These are phyloP conservation scores for Arachis monticola DNA, from an alignment of 331 rosid species.

Conservation along the genomic window DNA sequence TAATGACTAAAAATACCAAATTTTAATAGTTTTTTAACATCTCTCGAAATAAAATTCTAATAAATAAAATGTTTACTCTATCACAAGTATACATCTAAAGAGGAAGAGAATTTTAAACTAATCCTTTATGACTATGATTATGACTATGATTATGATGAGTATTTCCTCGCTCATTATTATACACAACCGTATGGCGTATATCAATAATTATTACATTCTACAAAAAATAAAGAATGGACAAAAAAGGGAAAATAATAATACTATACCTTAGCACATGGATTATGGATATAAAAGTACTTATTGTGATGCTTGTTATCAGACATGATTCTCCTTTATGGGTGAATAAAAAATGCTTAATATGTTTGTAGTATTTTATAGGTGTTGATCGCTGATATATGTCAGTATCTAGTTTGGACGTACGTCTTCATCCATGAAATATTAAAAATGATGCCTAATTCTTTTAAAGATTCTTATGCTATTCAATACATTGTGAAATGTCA, in stretches of 20 bases:
- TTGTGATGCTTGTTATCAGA: slow-evolving; percentile 39
- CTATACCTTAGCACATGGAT: slow-evolving; percentile 10
- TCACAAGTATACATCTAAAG: too few relatives aligned
- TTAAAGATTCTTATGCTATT: slow-evolving; percentile 52
- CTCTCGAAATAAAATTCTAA: too few relatives aligned
- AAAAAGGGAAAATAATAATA: slow-evolving; percentile 1
- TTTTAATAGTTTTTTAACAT: too few relatives aligned
- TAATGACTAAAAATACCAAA: too few relatives aligned
- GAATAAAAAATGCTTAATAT: slow-evolving; percentile 36
- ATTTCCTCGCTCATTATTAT: not conserved
- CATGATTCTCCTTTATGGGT: slow-evolving; percentile 60
- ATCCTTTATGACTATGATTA: slow-evolving; percentile 2
- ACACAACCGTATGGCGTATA: not conserved
- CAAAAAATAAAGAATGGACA: slow-evolving; percentile 24
- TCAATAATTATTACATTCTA: not conserved
- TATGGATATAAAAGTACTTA: slow-evolving; percentile 16
- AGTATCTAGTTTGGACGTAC: slow-evolving; percentile 48
- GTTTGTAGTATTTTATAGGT: slow-evolving; percentile 41
- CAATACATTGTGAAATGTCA: slow-evolving; percentile 48
- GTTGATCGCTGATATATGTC: slow-evolving; percentile 37
- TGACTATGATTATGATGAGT: not conserved
- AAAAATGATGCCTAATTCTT: slow-evolving; percentile 40
- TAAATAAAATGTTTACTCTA: too few relatives aligned
- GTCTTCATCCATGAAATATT: slow-evolving; percentile 50
- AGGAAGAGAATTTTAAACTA: not conserved